These are phyloP conservation scores for Trichoderma aggressivum DNA, from an alignment of 2,329 filamentous ascomycete species.

Conservation along the genomic window DNA sequence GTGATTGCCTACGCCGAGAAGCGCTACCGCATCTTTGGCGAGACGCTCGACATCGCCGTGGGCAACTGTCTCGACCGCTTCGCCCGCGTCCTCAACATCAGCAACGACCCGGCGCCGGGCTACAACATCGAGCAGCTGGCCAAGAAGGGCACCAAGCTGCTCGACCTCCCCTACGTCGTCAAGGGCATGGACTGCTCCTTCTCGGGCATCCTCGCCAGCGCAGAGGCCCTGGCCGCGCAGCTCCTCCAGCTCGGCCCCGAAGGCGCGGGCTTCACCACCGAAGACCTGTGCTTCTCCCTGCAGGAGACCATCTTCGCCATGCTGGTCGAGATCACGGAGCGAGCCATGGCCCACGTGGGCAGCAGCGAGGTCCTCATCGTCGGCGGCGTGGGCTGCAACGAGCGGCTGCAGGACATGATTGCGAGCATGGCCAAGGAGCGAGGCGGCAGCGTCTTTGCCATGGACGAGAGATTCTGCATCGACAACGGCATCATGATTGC, in stretches of 20 bases:
- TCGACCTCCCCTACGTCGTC: conserved; percentile 91
- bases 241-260: conserved; percentile 51
- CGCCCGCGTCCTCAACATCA: conserved; percentile 83
- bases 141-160: conserved; percentile 64
- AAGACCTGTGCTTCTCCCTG: conserved; percentile 87
- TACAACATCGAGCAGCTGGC: conserved; percentile 98
- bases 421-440: conserved; percentile 86
- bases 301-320: conserved; percentile 96
- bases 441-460: conserved; percentile 87
- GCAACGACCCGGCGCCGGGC: conserved; percentile 92
- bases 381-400: conserved; percentile 92
- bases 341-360: conserved; percentile 96
- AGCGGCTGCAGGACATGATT: conserved; percentile 97
- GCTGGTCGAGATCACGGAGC: conserved; percentile 97
- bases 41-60: conserved; percentile 95
- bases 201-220: conserved; percentile 80
- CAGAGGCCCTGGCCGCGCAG: conserved; percentile 74
- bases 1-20: conserved; percentile 95
- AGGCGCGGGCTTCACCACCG: conserved; percentile 63
- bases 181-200: conserved; percentile 99
- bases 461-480: conserved; percentile 96
- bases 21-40: conserved; percentile 95
- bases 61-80: conserved; percentile 97
- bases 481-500: conserved; percentile 99
- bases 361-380: conserved; percentile 89